phyloP scores from a whole-genome alignment of 2,329 filamentous ascomycete species.

The Alternaria rosae region DNA sequence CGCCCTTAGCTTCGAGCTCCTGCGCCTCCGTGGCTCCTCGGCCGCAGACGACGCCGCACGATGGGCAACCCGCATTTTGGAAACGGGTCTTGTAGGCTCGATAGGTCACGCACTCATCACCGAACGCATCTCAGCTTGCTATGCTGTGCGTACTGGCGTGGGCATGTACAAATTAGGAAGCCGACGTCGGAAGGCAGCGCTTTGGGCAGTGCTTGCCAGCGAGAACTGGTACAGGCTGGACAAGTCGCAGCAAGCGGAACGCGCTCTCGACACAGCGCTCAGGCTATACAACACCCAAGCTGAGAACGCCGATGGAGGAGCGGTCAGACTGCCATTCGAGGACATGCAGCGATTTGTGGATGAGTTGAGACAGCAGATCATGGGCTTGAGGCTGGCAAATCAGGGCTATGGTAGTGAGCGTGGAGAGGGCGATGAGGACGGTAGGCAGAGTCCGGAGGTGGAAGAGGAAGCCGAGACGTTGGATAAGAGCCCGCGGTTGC shows the following conservation, averaged over 20 bases:
- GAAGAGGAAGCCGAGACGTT: conserved; percentile 50
- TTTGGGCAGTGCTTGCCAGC: conserved; percentile 85
- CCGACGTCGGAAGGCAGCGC: conserved; percentile 81
- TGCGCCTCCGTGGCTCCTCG: conserved; percentile 79
- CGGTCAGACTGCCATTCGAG: conserved; percentile 53
- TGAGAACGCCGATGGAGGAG: conserved; percentile 20
- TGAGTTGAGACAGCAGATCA: conserved; percentile 70
- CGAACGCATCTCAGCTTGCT: conserved; percentile 86
- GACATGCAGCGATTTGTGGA: conserved; percentile 70
- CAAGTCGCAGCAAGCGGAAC: conserved; percentile 79
- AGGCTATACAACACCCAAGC: conserved; percentile 58
- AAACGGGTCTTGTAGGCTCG: conserved; percentile 72
- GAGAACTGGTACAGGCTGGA: conserved; percentile 82
- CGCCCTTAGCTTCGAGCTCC: conserved; percentile 78
- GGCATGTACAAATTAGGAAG: conserved; percentile 73
- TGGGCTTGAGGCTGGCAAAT: conserved; percentile 48
- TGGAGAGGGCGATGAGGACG: conserved; percentile 21
- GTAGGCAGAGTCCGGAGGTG: conserved; percentile 30
- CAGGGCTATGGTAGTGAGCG: conserved; percentile 52
- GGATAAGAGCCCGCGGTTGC: conserved; percentile 44
- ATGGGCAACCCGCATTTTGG: conserved; percentile 83
- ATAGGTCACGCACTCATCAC: conserved; percentile 83
- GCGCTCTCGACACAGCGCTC: conserved; percentile 75
- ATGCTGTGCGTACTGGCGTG: conserved; percentile 73
- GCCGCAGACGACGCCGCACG: conserved; percentile 85